These are phyloP conservation scores for Fallopia convolvulus DNA, from an alignment of 148 eudicot species.

Conservation along the genomic window DNA sequence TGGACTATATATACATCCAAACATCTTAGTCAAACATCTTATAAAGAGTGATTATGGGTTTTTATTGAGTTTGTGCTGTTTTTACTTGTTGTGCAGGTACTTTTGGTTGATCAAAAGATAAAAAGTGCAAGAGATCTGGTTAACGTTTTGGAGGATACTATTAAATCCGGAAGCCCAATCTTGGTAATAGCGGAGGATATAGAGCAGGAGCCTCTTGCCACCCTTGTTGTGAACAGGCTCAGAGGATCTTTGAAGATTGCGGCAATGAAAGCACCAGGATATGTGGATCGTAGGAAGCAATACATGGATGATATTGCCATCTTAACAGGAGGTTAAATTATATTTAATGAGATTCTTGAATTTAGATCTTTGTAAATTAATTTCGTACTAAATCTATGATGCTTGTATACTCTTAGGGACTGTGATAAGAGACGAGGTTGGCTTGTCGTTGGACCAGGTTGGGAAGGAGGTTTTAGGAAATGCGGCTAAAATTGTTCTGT, in stretches of 20 bases:
- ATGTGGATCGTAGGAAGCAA: constrained; percentile 56
- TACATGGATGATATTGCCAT: constrained; percentile 70
- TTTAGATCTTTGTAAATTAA: background rate
- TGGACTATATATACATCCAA: background rate
- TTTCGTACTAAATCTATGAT: background rate
- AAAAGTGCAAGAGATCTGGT: constrained; percentile 62
- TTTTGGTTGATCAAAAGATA: constrained; percentile 64
- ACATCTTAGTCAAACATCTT: background rate
- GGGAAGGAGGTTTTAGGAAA: constrained; percentile 49
- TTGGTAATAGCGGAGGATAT: constrained; percentile 64
- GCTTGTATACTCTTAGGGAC: constrained; percentile 25
- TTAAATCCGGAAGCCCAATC: constrained; percentile 44
- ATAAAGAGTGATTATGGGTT: constrained; percentile 1
- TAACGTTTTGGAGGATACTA: constrained; percentile 58
- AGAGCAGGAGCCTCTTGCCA: constrained; percentile 74
- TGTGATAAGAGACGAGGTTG: constrained; percentile 61
- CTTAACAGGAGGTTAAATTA: constrained; percentile 49
- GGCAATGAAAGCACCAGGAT: constrained; percentile 76
- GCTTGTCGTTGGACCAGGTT: constrained; percentile 40
- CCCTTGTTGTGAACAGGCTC: constrained; percentile 71
- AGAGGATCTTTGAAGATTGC: constrained; percentile 69
- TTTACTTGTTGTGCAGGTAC: constrained; percentile 35
- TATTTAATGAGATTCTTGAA: constrained; percentile 5
- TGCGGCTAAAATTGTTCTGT: constrained; percentile 47
- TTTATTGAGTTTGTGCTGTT: background rate